phyloP scores from a whole-genome alignment of 129 eudicot genomes.

The Escallonia herrerae region DNA sequence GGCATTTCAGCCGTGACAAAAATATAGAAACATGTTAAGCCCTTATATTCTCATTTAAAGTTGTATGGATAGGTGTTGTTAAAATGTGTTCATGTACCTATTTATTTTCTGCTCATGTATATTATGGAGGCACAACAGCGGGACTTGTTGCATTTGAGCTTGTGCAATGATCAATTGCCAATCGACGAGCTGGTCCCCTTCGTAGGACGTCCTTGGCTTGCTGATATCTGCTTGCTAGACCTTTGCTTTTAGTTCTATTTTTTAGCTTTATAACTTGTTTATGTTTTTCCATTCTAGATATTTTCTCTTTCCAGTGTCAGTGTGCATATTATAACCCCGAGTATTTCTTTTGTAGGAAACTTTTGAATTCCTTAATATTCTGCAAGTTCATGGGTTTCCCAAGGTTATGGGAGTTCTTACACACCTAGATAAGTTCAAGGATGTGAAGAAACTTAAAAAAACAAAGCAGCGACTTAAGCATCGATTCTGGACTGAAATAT shows the following conservation, averaged over 20 bases:
- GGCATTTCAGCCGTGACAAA: no score
- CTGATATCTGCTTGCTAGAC: background rate
- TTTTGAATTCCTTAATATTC: conserved; percentile 83
- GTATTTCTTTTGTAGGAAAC: conserved; percentile 63
- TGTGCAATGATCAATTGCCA: no score
- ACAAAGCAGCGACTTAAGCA: conserved; percentile 89
- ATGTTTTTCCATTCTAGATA: background rate
- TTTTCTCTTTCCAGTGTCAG: background rate
- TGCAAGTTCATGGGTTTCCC: conserved; percentile 97
- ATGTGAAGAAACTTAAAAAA: conserved; percentile 88
- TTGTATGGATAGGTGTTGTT: no score
- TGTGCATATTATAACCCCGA: background rate
- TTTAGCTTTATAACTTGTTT: background rate
- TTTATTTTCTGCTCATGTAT: no score
- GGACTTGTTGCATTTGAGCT: no score
- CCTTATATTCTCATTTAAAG: no score
- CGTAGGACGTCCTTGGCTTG: no score
- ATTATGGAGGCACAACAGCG: no score
- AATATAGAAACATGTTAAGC: no score
- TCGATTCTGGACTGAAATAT: conserved; percentile 96
- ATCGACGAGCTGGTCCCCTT: no score
- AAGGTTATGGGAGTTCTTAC: conserved; percentile 98
- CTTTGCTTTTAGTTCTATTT: background rate
- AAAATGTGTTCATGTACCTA: no score
- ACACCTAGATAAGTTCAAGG: conserved; percentile 93